phyloP scores from a whole-genome alignment of 805 yeast genomes.

The Yamadazyma paraphyllophila region DNA sequence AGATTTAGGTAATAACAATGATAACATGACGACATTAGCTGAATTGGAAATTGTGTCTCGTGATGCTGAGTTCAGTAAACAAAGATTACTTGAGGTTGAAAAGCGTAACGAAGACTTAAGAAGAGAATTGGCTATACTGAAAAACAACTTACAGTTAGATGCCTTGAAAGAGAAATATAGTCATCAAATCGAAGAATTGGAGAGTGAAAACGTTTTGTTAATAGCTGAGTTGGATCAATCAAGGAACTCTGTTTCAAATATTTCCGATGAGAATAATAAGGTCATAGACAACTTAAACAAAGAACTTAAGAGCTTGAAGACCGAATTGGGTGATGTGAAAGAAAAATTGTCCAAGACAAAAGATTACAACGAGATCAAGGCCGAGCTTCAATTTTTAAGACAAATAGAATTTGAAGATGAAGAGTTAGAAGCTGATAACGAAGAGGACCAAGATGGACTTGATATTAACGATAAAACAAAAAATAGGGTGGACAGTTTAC shows the following conservation, averaged over 20 bases:
- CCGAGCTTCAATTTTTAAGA: conserved; percentile 68
- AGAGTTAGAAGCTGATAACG: conserved; percentile 30
- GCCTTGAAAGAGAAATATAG: conserved; percentile 38
- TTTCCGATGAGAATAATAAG: conserved; percentile 24
- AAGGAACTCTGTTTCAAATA: conserved; percentile 27
- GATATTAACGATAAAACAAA: conserved; percentile 22
- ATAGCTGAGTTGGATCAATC: conserved; percentile 57
- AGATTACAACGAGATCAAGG: conserved; percentile 80
- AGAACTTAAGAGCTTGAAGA: conserved; percentile 47
- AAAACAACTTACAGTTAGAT: conserved; percentile 45
- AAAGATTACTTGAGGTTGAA: conserved; percentile 68
- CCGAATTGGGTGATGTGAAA: conserved; percentile 52
- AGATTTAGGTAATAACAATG: conserved; percentile 35
- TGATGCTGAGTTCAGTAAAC: conserved; percentile 71
- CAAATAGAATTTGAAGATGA: conserved; percentile 70
- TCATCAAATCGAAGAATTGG: conserved; percentile 52
- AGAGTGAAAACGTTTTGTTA: conserved; percentile 65
- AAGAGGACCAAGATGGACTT: conserved; percentile 43
- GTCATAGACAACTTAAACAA: conserved; percentile 39
- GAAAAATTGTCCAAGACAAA: conserved; percentile 47
- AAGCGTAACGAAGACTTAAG: conserved; percentile 74
- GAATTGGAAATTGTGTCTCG: conserved; percentile 67
- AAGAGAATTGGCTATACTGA: conserved; percentile 56
- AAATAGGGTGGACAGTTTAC: conserved; percentile 50
- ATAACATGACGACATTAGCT: conserved; percentile 33